Conservation (phyloP, 148 eudicot species). For the Bassia scoparia region DNA sequence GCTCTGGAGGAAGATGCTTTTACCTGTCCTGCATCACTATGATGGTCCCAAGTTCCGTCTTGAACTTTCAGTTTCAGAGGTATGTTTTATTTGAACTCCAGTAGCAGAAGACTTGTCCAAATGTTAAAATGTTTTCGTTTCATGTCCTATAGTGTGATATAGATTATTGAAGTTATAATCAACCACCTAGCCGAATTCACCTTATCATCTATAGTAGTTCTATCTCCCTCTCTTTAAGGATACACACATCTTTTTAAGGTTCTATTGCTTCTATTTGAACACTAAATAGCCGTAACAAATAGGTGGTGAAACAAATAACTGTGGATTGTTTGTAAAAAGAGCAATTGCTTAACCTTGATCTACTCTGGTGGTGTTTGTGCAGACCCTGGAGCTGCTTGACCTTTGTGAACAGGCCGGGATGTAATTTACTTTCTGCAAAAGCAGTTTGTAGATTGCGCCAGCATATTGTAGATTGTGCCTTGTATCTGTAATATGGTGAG, state of each 20-base stretch:
- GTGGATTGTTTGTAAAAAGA: too few relatives aligned
- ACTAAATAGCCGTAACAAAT: too few relatives aligned
- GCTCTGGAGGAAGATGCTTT: slow-evolving; percentile 97
- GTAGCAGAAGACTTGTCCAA: too few relatives aligned
- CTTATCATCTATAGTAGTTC: too few relatives aligned
- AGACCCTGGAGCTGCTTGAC: slow-evolving; percentile 91
- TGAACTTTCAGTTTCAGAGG: slow-evolving; percentile 97
- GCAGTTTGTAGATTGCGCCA: slow-evolving; percentile 32
- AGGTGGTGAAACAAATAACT: too few relatives aligned
- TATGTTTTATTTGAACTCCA: slow-evolving; percentile 27
- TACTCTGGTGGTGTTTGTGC: slow-evolving; percentile 22
- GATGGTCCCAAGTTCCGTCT: slow-evolving; percentile 99
- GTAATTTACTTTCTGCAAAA: slow-evolving; percentile 34
- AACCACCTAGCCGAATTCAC: too few relatives aligned
- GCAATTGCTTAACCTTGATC: background rate
- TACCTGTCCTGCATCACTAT: slow-evolving; percentile 97
- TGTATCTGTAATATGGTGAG: slow-evolving; percentile 34
- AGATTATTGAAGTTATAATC: too few relatives aligned
- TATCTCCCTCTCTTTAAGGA: background rate
- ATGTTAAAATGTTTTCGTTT: too few relatives aligned
- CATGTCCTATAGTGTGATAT: too few relatives aligned
- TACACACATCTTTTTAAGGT: background rate
- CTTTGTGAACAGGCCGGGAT: slow-evolving; percentile 91
- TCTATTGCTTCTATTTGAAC: too few relatives aligned
- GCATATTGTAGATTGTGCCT: slow-evolving; percentile 25